Percentiles rank a stretch among this genome's conserved stretches.
These are phyloP conservation scores for Aspergillus mulundensis DNA, from an alignment of 495 filamentous ascomycete species.

Conservation along the genomic window DNA sequence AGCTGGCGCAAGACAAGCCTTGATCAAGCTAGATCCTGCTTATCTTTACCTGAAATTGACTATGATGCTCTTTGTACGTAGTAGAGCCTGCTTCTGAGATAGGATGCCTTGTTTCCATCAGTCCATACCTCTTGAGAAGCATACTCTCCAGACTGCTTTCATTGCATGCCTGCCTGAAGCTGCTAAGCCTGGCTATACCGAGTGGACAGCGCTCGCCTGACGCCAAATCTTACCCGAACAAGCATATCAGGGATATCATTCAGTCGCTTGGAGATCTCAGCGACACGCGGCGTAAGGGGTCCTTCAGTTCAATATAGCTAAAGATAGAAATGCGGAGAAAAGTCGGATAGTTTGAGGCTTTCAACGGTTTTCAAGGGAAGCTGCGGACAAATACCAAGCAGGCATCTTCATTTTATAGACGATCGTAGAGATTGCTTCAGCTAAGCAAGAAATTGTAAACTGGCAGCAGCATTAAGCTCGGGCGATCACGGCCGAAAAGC, in stretches of 20 bases:
- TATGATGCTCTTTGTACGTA: not conserved
- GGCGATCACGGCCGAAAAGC: not conserved
- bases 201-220: too few relatives aligned
- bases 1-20: not conserved
- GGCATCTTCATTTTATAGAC: slow-evolving; percentile 7
- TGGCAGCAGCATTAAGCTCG: not conserved
- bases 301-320: not conserved
- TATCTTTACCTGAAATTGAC: not conserved
- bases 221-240: not conserved
- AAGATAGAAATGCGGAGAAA: slow-evolving; percentile 9
- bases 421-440: not conserved
- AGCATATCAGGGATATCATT: not conserved
- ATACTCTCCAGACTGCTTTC: not conserved
- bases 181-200: not conserved
- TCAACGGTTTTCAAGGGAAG: not conserved
- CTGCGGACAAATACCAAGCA: slow-evolving; percentile 16
- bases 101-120: not conserved
- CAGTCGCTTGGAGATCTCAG: not conserved
- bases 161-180: not conserved
- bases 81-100: not conserved
- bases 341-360: not conserved
- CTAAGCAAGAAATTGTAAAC: not conserved
- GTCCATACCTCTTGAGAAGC: not conserved
- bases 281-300: slow-evolving; percentile 3
- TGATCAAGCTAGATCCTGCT: not conserved